These are phyloP conservation scores for Puccinia novopanici DNA, from an alignment of 1,284 basidiomycete species.

Conservation along the genomic window DNA sequence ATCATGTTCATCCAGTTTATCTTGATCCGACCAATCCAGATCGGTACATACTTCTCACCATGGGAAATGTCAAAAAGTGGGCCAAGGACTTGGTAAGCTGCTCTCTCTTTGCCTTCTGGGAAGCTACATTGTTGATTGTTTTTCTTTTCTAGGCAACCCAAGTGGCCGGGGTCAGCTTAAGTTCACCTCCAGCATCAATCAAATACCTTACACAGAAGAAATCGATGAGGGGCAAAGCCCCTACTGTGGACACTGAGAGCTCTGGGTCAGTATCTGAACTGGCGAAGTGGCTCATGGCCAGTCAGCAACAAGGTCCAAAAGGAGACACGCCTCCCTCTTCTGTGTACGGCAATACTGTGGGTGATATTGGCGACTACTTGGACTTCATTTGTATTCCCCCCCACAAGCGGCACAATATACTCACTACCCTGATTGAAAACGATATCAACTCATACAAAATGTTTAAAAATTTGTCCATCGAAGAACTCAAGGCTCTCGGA, in stretches of 20 bases:
- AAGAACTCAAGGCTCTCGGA: not conserved
- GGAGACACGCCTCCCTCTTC: not conserved
- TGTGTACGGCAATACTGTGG: not conserved
- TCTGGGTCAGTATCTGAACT: not conserved
- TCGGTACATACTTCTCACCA: not conserved
- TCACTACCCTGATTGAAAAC: not conserved
- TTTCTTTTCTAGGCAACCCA: not conserved
- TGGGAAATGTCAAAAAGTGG: not conserved
- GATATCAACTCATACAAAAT: not conserved
- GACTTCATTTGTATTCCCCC: not conserved
- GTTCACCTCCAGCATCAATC: not conserved
- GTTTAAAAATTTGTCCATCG: not conserved
- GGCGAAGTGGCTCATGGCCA: not conserved
- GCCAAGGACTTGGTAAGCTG: not conserved
- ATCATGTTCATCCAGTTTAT: slow-evolving; percentile 1
- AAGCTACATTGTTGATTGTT: not conserved
- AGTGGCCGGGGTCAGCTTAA: not conserved
- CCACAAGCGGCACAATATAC: not conserved
- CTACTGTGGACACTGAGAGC: not conserved
- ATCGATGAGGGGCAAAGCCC: not conserved
- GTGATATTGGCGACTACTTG: not conserved
- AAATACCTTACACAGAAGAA: not conserved
- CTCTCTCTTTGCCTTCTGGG: too few species aligned
- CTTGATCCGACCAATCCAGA: not conserved
- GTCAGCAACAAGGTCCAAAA: not conserved